A percentile compares a stretch with the other conserved stretches of the same genome.
Conservation (phyloP, 352 stramenopile species). For the Pythium plurisporium region DNA sequence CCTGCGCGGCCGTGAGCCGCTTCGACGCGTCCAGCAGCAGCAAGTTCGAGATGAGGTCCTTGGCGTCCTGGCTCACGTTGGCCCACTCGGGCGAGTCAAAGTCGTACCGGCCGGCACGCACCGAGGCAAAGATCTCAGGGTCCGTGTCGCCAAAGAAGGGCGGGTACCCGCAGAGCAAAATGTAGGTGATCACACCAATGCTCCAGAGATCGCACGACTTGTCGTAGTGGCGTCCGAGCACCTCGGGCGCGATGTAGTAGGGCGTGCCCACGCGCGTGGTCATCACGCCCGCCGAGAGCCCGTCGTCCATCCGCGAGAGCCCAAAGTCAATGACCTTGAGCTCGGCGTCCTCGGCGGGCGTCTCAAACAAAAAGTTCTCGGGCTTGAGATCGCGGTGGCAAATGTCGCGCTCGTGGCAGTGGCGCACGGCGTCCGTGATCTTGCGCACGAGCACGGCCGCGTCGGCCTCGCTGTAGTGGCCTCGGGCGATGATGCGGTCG, state of each 20-base stretch:
- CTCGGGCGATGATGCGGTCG: constrained; percentile 87
- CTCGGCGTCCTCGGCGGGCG: constrained; percentile 83
- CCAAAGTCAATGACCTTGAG: constrained; percentile 99
- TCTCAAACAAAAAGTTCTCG: constrained; percentile 96
- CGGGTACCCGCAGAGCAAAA: constrained; percentile 93
- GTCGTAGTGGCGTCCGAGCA: constrained; percentile 93
- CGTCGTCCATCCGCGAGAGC: constrained; percentile 90
- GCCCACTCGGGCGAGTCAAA: constrained; percentile 86
- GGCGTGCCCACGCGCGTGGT: constrained; percentile 96
- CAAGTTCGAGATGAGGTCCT: constrained; percentile 93
- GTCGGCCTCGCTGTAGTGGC: constrained; percentile 97
- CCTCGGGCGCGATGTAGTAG: constrained; percentile 94
- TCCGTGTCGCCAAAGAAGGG: constrained; percentile 96
- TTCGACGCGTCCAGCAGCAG: constrained; percentile 91
- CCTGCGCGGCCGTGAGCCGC: constrained; percentile 90
- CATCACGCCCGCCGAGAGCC: constrained; percentile 77
- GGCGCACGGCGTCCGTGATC: constrained; percentile 95
- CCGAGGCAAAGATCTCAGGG: constrained; percentile 84
- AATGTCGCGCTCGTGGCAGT: constrained; percentile 97
- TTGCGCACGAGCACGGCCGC: constrained; percentile 94
- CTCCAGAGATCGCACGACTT: constrained; percentile 96
- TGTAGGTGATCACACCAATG: constrained; percentile 95
- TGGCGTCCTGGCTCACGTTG: constrained; percentile 82
- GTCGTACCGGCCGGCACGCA: constrained; percentile 75
- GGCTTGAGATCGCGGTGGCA: constrained; percentile 98